Evolutionary conservation across 2,329 filamentous ascomycete genomes (phyloP).

Genomic region (Diplodia corticola): DNA sequence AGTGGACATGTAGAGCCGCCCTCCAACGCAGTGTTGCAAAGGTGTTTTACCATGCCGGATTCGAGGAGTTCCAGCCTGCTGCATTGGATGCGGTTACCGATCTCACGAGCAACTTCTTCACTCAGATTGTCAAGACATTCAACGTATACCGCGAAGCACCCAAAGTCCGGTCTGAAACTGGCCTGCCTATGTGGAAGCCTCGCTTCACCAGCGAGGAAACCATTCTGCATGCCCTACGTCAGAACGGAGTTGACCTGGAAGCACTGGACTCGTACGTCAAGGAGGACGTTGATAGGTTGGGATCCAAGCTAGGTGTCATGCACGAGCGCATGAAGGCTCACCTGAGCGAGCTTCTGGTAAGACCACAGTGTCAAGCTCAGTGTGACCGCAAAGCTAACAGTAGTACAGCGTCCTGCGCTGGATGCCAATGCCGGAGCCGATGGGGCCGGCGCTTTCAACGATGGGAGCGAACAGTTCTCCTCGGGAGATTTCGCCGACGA

Average conservation of each 20-base stretch:
- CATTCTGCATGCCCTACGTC: slow-evolving; percentile 79
- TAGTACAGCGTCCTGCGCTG: slow-evolving; percentile 70
- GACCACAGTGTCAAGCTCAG: slow-evolving; percentile 23
- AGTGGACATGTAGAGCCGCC: slow-evolving; percentile 77
- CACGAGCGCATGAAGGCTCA: slow-evolving; percentile 95
- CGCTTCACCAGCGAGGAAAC: slow-evolving; percentile 83
- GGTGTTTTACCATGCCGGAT: slow-evolving; percentile 93
- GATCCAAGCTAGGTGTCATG: slow-evolving; percentile 74
- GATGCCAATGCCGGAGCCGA: slow-evolving; percentile 73
- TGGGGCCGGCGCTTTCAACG: slow-evolving; percentile 87
- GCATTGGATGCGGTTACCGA: slow-evolving; percentile 89
- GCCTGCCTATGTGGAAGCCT: slow-evolving; percentile 55
- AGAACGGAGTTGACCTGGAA: slow-evolving; percentile 81
- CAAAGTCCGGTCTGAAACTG: slow-evolving; percentile 60
- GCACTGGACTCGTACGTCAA: slow-evolving; percentile 82
- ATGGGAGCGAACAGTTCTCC: slow-evolving; percentile 95
- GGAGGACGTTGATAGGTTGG: slow-evolving; percentile 87
- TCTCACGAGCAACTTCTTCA: slow-evolving; percentile 85
- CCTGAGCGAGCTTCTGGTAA: slow-evolving; percentile 78
- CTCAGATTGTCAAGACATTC: slow-evolving; percentile 76
- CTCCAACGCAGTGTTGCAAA: slow-evolving; percentile 90
- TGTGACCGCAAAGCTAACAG: slow-evolving; percentile 28
- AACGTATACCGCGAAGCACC: slow-evolving; percentile 82
- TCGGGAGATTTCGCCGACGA: slow-evolving; percentile 97
- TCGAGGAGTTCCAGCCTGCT: slow-evolving; percentile 95